phyloP scores from a whole-genome alignment of 768 basidiomycete species.

The Xerocomellus dryophilus region DNA sequence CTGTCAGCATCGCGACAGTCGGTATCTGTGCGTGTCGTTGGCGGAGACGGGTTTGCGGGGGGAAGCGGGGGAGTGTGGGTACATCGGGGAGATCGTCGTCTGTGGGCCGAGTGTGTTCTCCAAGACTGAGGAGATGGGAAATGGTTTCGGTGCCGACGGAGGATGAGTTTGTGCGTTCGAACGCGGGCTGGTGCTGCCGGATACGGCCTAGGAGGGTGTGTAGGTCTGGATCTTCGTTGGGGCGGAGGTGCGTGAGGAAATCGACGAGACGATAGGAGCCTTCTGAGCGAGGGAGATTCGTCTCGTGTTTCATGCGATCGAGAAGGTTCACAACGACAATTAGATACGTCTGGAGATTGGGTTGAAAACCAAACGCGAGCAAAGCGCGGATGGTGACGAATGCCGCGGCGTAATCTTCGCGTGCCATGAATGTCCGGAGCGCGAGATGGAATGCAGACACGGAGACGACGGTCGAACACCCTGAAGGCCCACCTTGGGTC shows the following conservation, averaged over 20 bases:
- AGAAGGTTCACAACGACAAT: slow-evolving; percentile 40
- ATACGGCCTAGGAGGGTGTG: slow-evolving; percentile 19
- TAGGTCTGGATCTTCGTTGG: slow-evolving; percentile 18
- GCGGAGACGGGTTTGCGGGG: neutral
- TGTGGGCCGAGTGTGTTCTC: neutral
- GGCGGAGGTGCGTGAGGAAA: slow-evolving; percentile 21
- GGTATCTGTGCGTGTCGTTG: slow-evolving; percentile 6
- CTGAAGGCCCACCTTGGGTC: slow-evolving; percentile 15
- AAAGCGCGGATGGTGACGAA: slow-evolving; percentile 38
- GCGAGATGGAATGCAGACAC: slow-evolving; percentile 40
- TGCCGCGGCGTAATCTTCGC: slow-evolving; percentile 48
- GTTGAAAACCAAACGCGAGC: slow-evolving; percentile 24
- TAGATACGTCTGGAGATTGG: slow-evolving; percentile 39
- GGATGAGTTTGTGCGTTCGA: neutral
- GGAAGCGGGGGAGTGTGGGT: neutral
- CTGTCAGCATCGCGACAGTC: neutral
- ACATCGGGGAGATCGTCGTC: slow-evolving; percentile 3
- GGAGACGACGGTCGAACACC: slow-evolving; percentile 27
- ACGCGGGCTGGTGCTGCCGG: neutral
- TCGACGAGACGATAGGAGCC: slow-evolving; percentile 22
- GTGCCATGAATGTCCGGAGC: slow-evolving; percentile 43
- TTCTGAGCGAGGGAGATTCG: neutral
- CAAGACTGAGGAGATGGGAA: slow-evolving; percentile 23
- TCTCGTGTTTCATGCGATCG: slow-evolving; percentile 28
- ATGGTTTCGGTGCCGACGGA: slow-evolving; percentile 18